Conservation (phyloP, 208 protist species). For the Leishmania aethiopica region DNA sequence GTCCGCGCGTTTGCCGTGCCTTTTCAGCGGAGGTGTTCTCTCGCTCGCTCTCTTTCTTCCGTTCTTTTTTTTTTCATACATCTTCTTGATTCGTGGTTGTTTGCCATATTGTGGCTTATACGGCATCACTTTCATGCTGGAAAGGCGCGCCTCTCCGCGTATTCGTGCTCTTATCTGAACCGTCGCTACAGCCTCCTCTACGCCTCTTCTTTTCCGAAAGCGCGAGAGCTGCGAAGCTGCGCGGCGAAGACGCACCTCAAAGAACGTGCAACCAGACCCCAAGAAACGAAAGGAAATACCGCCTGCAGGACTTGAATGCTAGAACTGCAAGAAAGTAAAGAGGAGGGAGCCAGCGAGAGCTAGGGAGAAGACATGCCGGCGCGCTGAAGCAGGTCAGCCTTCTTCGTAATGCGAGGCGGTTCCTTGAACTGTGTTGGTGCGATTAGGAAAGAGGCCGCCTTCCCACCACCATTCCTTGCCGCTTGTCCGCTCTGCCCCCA, state of each 20-base stretch:
- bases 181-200: background rate
- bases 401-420: background rate
- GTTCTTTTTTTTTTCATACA: background rate
- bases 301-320: background rate
- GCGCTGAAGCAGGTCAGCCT: background rate
- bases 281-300: background rate
- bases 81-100: background rate
- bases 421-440: background rate
- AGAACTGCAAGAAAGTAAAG: background rate
- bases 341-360: background rate
- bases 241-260: background rate
- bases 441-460: background rate
- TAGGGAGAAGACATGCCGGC: too few relatives aligned
- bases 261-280: background rate
- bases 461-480: background rate
- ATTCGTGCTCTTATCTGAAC: background rate
- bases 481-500: background rate
- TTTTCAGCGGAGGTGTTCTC: too few relatives aligned
- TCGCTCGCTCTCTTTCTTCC: background rate
- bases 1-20: background rate
- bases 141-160: background rate
- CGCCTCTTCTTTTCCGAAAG: background rate
- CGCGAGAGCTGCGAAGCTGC: background rate
- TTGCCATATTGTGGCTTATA: background rate
- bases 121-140: background rate